These are phyloP conservation scores for Suhomyces canberraensis DNA, from an alignment of 805 yeast genomes.

Conservation along the genomic window DNA sequence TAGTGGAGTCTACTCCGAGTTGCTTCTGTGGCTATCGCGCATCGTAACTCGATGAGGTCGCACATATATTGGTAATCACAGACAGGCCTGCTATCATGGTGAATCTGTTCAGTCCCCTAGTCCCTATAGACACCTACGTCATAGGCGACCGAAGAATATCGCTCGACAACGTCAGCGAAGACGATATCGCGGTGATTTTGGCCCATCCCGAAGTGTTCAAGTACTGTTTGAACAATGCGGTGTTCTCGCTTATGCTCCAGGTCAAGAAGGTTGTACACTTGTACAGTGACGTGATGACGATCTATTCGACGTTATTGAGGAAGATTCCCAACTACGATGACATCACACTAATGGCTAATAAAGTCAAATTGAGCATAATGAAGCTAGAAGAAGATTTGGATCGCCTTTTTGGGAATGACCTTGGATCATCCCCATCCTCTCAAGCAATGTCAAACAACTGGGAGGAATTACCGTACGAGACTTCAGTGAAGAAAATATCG, in stretches of 20 bases:
- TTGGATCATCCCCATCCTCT: neutral
- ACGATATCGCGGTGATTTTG: slow-evolving; percentile 25
- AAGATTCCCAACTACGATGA: slow-evolving; percentile 43
- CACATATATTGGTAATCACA: too few relatives aligned
- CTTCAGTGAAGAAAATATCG: slow-evolving; percentile 11
- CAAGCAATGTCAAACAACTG: slow-evolving; percentile 9
- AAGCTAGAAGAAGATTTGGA: slow-evolving; percentile 33
- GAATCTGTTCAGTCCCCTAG: too few relatives aligned
- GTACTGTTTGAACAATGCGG: slow-evolving; percentile 31
- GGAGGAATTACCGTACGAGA: slow-evolving; percentile 16
- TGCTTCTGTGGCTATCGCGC: too few relatives aligned
- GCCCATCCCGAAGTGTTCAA: slow-evolving; percentile 30
- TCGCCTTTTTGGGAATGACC: slow-evolving; percentile 20
- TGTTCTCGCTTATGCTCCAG: slow-evolving; percentile 23
- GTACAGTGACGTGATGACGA: slow-evolving; percentile 35
- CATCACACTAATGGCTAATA: slow-evolving; percentile 29
- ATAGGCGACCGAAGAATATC: slow-evolving; percentile 33
- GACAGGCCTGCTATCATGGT: too few relatives aligned
- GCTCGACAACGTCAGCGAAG: slow-evolving; percentile 18
- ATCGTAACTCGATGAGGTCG: too few relatives aligned
- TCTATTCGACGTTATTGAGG: slow-evolving; percentile 35
- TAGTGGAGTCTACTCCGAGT: too few relatives aligned
- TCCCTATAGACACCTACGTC: too few relatives aligned
- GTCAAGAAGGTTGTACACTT: slow-evolving; percentile 34
- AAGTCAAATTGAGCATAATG: slow-evolving; percentile 17